Evolutionary conservation across 495 filamentous ascomycete species (phyloP).

Genomic region (Cercophora sp.): DNA sequence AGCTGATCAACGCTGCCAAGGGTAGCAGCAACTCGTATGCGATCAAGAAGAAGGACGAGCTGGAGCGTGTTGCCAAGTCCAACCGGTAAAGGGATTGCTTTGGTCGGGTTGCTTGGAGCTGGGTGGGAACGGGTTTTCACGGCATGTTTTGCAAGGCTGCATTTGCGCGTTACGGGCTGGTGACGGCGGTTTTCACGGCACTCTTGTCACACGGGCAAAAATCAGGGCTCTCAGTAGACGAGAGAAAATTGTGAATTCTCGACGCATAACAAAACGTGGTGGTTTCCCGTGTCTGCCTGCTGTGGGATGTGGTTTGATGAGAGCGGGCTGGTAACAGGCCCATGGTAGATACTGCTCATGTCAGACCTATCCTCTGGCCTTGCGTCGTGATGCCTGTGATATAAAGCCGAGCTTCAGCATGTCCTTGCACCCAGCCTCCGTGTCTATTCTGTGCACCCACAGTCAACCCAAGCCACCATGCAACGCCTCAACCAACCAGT

Average conservation of each 20-base stretch:
- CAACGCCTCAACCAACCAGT: no score
- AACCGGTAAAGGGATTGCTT: constrained; percentile 73
- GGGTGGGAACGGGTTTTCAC: constrained; percentile 35
- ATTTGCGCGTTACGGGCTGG: constrained; percentile 48
- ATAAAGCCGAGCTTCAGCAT: no score
- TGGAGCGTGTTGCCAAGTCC: constrained; percentile 99
- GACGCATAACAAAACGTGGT: constrained; percentile 16
- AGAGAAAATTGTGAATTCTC: constrained; percentile 23
- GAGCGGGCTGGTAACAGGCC: no score
- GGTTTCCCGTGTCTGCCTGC: constrained; percentile 9
- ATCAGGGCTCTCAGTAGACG: constrained; percentile 37
- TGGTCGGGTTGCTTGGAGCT: constrained; percentile 34
- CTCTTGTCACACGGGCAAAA: constrained; percentile 46
- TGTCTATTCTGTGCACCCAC: no score
- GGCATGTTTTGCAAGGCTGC: constrained; percentile 46
- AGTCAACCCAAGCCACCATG: no score
- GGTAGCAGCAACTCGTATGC: constrained; percentile 99
- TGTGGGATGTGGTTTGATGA: no score
- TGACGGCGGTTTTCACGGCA: constrained; percentile 45
- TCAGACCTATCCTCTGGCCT: not conserved
- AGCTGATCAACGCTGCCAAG: constrained; percentile 99
- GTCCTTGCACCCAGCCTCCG: no score
- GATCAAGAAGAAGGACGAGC: constrained; percentile 99
- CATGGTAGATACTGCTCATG: no score
- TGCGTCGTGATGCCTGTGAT: not conserved